Evolutionary conservation across 1,284 basidiomycete genomes (phyloP).

Genomic region (Moniliophthora roreri): DNA sequence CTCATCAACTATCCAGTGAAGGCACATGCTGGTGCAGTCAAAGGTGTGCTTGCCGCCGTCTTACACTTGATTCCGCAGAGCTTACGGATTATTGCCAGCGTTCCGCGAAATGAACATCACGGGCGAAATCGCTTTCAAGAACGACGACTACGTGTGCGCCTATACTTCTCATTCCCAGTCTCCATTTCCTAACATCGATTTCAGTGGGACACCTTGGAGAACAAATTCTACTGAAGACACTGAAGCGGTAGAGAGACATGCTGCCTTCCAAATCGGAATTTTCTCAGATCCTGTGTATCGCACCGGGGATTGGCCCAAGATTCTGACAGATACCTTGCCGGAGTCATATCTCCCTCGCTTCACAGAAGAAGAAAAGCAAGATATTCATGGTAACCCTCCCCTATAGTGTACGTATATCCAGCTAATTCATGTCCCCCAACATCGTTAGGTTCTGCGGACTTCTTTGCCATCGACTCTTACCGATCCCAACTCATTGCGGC

Average conservation of each 20-base stretch:
- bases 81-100: conserved; percentile 23
- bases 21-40: conserved; percentile 47
- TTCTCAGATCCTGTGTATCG: conserved; percentile 45
- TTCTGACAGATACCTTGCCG: conserved; percentile 43
- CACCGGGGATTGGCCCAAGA: conserved; percentile 47
- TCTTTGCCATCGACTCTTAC: conserved; percentile 49
- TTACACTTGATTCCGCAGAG: not conserved
- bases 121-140: conserved; percentile 49
- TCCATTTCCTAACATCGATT: not conserved
- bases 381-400: conserved; percentile 32
- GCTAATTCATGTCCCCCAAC: not conserved
- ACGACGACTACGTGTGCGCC: conserved; percentile 44
- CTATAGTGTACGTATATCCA: not conserved
- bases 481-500: conserved; percentile 38
- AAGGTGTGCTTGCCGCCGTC: conserved; percentile 26
- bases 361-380: conserved; percentile 40
- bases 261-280: conserved; percentile 43
- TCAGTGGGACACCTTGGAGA: conserved; percentile 44
- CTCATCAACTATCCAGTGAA: conserved; percentile 31
- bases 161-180: not conserved
- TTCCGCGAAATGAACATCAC: conserved; percentile 45
- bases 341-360: conserved; percentile 43
- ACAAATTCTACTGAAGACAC: conserved; percentile 41
- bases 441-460: conserved; percentile 41
- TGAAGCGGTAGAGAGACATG: conserved; percentile 43